Conservation (phyloP, 306 rosid genomes). For the Vigna hirtella region DNA sequence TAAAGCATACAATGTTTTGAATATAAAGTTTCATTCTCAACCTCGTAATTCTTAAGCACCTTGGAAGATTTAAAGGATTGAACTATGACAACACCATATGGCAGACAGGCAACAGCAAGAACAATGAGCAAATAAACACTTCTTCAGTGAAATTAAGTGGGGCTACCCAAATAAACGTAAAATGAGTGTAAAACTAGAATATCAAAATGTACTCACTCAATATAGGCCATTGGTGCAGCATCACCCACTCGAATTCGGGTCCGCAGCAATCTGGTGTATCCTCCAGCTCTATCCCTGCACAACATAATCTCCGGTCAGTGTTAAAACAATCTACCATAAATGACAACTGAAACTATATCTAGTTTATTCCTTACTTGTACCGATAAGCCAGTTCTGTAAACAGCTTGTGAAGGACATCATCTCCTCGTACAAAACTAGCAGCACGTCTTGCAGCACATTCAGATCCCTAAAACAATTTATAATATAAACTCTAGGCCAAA, state of each 20-base stretch:
- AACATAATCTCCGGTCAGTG: conserved; percentile 40
- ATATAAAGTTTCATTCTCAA: conserved; percentile 22
- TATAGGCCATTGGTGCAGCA: conserved; percentile 98
- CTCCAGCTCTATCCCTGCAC: conserved; percentile 89
- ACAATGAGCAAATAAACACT: conserved; percentile 4
- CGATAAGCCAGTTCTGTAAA: conserved; percentile 93
- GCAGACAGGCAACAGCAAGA: conserved; percentile 24
- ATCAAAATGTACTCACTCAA: conserved; percentile 82
- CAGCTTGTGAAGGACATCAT: conserved; percentile 89
- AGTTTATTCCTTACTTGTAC: conserved; percentile 64
- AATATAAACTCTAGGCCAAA: not conserved
- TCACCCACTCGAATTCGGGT: conserved; percentile 95
- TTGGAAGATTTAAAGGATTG: not conserved
- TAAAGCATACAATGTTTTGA: conserved; percentile 9
- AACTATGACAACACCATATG: not conserved
- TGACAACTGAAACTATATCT: conserved; percentile 9
- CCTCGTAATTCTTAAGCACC: conserved; percentile 26
- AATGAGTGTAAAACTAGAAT: conserved; percentile 30
- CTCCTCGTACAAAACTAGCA: conserved; percentile 87
- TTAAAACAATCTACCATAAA: conserved; percentile 16
- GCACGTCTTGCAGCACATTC: conserved; percentile 85
- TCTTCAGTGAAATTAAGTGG: not conserved
- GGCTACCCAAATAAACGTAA: not conserved
- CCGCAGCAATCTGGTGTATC: conserved; percentile 91
- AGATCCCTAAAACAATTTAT: conserved; percentile 63